Conservation (phyloP, 805 yeast genomes). For the Candida argentea region DNA sequence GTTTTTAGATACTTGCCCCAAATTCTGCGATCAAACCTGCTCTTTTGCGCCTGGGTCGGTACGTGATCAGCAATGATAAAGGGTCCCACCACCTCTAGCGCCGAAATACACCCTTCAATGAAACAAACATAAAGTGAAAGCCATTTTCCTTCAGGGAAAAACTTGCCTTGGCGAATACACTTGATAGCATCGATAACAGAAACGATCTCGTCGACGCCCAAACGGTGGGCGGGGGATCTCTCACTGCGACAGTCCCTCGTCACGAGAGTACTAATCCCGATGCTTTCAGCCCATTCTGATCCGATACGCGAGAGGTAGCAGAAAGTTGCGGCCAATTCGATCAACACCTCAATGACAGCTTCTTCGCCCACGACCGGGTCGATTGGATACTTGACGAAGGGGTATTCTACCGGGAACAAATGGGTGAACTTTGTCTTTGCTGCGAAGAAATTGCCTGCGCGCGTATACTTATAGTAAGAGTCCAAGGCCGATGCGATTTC, state of each 20-base stretch:
- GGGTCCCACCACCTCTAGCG: conserved; percentile 44
- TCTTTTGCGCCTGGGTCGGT: conserved; percentile 43
- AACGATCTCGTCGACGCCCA: conserved; percentile 33
- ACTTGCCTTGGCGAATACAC: conserved; percentile 41
- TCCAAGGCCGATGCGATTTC: conserved; percentile 41
- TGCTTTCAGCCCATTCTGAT: conserved; percentile 26
- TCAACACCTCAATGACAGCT: conserved; percentile 55
- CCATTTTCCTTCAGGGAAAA: conserved; percentile 67
- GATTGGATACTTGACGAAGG: conserved; percentile 53
- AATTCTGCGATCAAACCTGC: conserved; percentile 43
- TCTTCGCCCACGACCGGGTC: conserved; percentile 70
- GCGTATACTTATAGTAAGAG: conserved; percentile 41
- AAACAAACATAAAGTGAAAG: conserved; percentile 52
- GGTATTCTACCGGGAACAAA: conserved; percentile 59
- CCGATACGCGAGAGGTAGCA: conserved; percentile 45
- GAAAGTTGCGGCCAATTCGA: conserved; percentile 60
- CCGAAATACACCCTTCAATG: conserved; percentile 44
- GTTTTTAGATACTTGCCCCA: conserved; percentile 64
- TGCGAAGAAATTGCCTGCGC: conserved; percentile 36
- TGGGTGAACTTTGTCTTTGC: conserved; percentile 57
- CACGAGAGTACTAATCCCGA: conserved; percentile 28
- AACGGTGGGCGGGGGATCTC: conserved; percentile 18
- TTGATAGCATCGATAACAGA: conserved; percentile 40
- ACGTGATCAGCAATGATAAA: conserved; percentile 39
- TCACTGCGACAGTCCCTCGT: too few species aligned